Evolutionary conservation across 2,329 filamentous ascomycete genomes (phyloP).

Genomic region (Berkeleyomyces rouxiae): DNA sequence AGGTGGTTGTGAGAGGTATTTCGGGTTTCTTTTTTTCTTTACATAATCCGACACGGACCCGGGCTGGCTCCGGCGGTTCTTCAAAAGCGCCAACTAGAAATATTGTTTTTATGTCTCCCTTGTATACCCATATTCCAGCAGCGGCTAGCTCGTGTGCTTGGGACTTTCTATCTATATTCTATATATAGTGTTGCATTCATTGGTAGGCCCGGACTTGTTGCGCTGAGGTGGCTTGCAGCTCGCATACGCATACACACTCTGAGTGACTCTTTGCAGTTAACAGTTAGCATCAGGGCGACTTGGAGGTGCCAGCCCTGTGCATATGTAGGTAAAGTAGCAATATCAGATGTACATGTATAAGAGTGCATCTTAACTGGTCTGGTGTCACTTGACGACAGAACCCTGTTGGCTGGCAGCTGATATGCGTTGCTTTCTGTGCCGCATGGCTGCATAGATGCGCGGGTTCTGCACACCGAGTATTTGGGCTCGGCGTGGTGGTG

Average conservation of each 20-base stretch:
- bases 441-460: too few species aligned
- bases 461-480: too few species aligned
- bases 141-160: neutral
- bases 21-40: neutral
- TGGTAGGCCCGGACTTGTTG: neutral
- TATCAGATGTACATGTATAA: neutral
- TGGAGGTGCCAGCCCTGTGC: neutral
- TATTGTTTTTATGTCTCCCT: neutral
- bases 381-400: neutral
- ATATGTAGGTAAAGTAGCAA: too few species aligned
- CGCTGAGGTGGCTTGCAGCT: neutral
- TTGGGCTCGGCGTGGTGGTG: too few species aligned
- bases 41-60: neutral
- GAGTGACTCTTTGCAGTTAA: neutral
- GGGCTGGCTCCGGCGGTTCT: neutral
- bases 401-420: neutral
- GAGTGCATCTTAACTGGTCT: neutral
- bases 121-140: neutral
- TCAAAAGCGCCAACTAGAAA: too few species aligned
- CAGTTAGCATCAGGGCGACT: neutral
- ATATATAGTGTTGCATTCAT: too few species aligned
- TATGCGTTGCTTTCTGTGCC: neutral
- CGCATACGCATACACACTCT: neutral
- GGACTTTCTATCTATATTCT: neutral
- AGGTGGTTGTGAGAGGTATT: neutral